Base-by-base conservation (phyloP, 2,329 filamentous ascomycete species). In the Neophaeococcomyces aloes region DNA sequence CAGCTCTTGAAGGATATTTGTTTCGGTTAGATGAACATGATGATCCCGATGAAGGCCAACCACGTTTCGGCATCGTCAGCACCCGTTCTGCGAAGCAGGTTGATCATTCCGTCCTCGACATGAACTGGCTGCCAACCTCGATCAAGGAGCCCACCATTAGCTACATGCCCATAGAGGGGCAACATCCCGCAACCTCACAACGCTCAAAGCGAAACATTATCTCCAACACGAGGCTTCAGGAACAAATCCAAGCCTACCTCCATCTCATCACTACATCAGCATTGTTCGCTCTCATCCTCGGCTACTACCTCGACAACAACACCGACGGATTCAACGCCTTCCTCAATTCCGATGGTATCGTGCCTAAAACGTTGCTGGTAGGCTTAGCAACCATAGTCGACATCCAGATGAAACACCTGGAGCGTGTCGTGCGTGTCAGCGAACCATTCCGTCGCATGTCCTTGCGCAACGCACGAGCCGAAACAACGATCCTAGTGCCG, bases 351-450 rank as follows among this genome's bases (percentile, higher is more conserved):
- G 30, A 45, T 15, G 29, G 13, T 10, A 27, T 38, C 17, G 11
- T 32, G 6, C 32, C 46, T 11, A 25, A 30, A n/a, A 18, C 47
- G 30, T 18, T 45, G 19, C 36, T 49, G 17, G 34, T 44, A 14
- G 18, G 21, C 17, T 21, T 32, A n/a, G 47, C 47, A 8, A 37
- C 34, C 35, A 14, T 49, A 1, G 13, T 49, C 13, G 44, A 47
- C 17, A 27, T 14, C 3, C 38, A 31, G 7, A 44, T 39, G 44
- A 49, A 49, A 23, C 32, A 36, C 13, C 34, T 49, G 7, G 47
- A 49, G 18, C 47, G 47, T 14, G 34, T 47, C 38, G 37, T 47
- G 11, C 44, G 47, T 10, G 33, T 49, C n/a, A 21, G 42, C 15
- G 46, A 45, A 21, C 44, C 47, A 4, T 47, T 44, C 37, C 47